Evolutionary conservation across 805 yeast genomes (phyloP).

Genomic region (Barnettozyma sp.): DNA sequence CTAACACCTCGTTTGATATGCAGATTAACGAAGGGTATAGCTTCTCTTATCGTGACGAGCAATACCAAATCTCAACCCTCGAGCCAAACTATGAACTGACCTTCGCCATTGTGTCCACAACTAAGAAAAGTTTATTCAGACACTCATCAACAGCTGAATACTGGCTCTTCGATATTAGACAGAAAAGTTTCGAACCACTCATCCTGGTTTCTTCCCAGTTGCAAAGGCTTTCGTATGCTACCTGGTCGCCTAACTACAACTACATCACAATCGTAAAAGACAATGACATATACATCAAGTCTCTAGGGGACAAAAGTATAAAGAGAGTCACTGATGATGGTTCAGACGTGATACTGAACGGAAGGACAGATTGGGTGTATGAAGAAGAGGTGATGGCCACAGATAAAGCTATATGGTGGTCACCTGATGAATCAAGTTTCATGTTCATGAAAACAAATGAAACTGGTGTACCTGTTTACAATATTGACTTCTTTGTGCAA

Average conservation of each 20-base stretch:
- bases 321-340: conserved; percentile 61
- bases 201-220: conserved; percentile 23
- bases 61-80: conserved; percentile 11
- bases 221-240: conserved; percentile 38
- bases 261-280: conserved; percentile 57
- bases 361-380: conserved; percentile 90
- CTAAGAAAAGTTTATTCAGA: conserved; percentile 47
- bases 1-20: conserved; percentile 10
- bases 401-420: conserved; percentile 81
- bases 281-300: conserved; percentile 56
- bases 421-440: conserved; percentile 60
- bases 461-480: conserved; percentile 59
- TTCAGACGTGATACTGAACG: conserved; percentile 59
- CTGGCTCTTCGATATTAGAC: conserved; percentile 33
- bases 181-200: conserved; percentile 24
- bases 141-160: conserved; percentile 38
- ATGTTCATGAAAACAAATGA: conserved; percentile 66
- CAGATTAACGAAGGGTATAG: conserved; percentile 3
- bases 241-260: conserved; percentile 70
- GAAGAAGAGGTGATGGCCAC: conserved; percentile 80
- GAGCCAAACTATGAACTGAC: conserved; percentile 22
- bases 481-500: conserved; percentile 68
- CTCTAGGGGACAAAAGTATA: conserved; percentile 25
- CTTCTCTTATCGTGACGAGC: conserved; percentile 11
- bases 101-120: conserved; percentile 44